Conservation (phyloP, 768 basidiomycete genomes). For the Infundibulicybe gibba region DNA sequence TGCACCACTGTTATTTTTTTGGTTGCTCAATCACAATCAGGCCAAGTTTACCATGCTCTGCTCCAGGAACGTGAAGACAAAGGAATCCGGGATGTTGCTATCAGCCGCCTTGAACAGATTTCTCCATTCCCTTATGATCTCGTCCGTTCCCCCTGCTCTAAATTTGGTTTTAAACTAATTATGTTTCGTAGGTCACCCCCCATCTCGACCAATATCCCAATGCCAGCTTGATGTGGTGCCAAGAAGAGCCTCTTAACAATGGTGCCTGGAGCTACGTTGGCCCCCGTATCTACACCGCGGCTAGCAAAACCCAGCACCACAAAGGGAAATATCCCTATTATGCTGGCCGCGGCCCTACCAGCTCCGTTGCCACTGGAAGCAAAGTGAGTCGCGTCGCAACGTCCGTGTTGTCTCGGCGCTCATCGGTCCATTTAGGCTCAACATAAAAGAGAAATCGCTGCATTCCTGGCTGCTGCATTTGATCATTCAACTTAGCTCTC, state of each 20-base stretch:
- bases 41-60: conserved; percentile 93
- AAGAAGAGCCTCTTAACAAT: conserved; percentile 97
- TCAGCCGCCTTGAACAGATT: conserved; percentile 91
- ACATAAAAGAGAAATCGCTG: conserved; percentile 90
- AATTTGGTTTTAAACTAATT: neutral
- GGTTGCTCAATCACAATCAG: conserved; percentile 26
- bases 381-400: conserved; percentile 47
- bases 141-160: conserved; percentile 37
- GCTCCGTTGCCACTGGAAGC: conserved; percentile 90
- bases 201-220: conserved; percentile 97
- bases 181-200: conserved; percentile 64
- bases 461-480: conserved; percentile 66
- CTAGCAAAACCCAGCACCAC: conserved; percentile 86
- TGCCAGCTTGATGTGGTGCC: conserved; percentile 90
- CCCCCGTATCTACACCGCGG: conserved; percentile 91
- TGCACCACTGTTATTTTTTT: conserved; percentile 2
- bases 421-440: conserved; percentile 41
- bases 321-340: conserved; percentile 87
- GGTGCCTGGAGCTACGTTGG: conserved; percentile 97
- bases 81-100: conserved; percentile 90
- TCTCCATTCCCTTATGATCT: conserved; percentile 98
- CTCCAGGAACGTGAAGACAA: conserved; percentile 87
- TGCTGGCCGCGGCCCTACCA: conserved; percentile 89
- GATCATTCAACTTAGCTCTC: conserved; percentile 10
- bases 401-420: conserved; percentile 7